Percentiles rank a stretch among this genome's conserved stretches.
phyloP scores from a whole-genome alignment of 768 basidiomycete species.

The Auriscalpium orientale region DNA sequence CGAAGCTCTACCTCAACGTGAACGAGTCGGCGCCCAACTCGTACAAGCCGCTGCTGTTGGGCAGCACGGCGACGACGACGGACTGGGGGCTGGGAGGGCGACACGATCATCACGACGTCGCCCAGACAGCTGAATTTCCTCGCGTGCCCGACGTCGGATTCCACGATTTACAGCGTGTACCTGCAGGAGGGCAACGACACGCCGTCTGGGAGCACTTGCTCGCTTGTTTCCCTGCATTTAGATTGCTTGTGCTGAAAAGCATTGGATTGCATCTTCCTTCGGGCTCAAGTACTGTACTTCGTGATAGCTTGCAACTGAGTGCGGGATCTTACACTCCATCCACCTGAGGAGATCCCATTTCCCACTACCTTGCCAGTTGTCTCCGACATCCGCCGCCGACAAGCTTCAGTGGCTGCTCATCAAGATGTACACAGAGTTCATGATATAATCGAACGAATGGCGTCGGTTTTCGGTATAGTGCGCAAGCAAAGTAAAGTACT shows the following conservation, averaged over 20 bases:
- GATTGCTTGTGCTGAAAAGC: slow-evolving; percentile 24
- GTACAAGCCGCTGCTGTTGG: slow-evolving; percentile 42
- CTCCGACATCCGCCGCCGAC: no score
- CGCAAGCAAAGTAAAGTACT: no score
- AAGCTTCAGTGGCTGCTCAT: no score
- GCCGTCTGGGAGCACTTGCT: slow-evolving; percentile 26
- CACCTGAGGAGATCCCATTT: no score
- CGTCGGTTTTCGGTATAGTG: no score
- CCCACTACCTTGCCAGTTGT: no score
- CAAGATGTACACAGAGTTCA: no score
- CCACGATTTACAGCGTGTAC: slow-evolving; percentile 38
- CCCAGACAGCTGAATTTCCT: slow-evolving; percentile 50
- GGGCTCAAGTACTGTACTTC: no score
- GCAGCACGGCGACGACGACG: slow-evolving; percentile 38
- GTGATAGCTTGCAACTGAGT: no score
- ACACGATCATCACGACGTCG: slow-evolving; percentile 48
- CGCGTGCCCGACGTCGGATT: slow-evolving; percentile 37
- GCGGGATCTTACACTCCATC: no score
- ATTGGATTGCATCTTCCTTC: no score
- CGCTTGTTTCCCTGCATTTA: slow-evolving; percentile 24
- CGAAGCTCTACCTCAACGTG: slow-evolving; percentile 42
- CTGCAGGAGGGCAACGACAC: slow-evolving; percentile 44
- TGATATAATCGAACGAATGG: no score
- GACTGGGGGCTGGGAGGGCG: slow-evolving; percentile 53
- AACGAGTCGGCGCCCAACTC: slow-evolving; percentile 34